A percentile compares a stretch with the other conserved stretches of the same genome.
Conservation (phyloP, 768 basidiomycete species). For the Termitomyces sp. region DNA sequence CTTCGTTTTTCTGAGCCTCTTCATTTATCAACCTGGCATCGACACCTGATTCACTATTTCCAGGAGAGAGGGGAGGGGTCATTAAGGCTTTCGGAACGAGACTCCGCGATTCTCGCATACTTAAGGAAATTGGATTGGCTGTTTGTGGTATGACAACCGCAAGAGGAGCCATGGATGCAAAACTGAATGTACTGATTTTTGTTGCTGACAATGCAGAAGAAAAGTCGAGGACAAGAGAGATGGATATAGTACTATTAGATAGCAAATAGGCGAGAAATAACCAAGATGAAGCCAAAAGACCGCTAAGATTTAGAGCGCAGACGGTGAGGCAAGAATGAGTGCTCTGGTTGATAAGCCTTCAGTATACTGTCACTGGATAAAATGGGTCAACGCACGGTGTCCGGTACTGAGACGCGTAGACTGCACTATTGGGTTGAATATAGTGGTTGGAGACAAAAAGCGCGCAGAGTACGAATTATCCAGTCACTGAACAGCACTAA, state of each 20-base stretch:
- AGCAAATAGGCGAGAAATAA: background rate
- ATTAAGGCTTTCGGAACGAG: constrained; percentile 54
- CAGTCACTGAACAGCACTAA: constrained; percentile 11
- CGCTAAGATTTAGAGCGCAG: background rate
- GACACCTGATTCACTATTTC: constrained; percentile 35
- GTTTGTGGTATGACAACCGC: constrained; percentile 22
- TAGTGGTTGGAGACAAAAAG: constrained; percentile 7
- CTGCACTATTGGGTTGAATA: constrained; percentile 11
- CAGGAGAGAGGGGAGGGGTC: constrained; percentile 66
- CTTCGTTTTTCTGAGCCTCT: constrained; percentile 31
- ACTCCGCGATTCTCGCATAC: constrained; percentile 29
- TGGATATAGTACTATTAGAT: constrained; percentile 4
- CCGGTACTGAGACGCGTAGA: constrained; percentile 4
- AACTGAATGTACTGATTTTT: background rate
- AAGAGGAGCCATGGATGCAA: constrained; percentile 19
- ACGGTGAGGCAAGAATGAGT: background rate
- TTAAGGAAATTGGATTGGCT: constrained; percentile 15
- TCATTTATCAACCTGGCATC: constrained; percentile 32
- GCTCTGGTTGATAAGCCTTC: background rate
- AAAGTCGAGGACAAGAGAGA: background rate
- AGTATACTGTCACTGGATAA: background rate
- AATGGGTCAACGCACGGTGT: background rate
- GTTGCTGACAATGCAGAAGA: background rate
- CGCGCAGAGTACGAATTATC: constrained; percentile 5
- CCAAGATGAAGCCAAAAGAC: background rate